Evolutionary conservation across 2,329 filamentous ascomycete species (phyloP).

Genomic region (Claviceps quebecensis): DNA sequence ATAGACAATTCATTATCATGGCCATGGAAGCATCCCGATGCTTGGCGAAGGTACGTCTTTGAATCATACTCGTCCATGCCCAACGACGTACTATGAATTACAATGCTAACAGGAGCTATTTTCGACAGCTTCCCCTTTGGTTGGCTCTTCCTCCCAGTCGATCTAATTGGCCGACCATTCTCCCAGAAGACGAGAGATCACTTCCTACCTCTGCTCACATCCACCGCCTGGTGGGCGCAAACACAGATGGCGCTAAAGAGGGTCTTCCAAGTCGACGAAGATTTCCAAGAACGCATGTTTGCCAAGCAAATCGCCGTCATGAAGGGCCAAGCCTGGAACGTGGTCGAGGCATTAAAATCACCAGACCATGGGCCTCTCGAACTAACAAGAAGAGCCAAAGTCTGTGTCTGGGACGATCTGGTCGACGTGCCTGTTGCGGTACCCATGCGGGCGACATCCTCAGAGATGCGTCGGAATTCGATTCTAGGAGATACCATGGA

Average conservation of each 20-base stretch:
- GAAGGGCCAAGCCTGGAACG: conserved; percentile 99
- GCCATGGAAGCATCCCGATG: conserved; percentile 98
- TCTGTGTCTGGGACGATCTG: conserved; percentile 96
- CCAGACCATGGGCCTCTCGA: conserved; percentile 86
- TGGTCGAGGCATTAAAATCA: conserved; percentile 91
- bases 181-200: conserved; percentile 87
- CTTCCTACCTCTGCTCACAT: conserved; percentile 90
- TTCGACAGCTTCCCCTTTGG: conserved; percentile 79
- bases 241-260: conserved; percentile 75
- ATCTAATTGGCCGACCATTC: conserved; percentile 89
- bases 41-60: conserved; percentile 44
- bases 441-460: conserved; percentile 70
- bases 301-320: conserved; percentile 96
- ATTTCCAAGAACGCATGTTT: conserved; percentile 99
- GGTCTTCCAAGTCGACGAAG: conserved; percentile 81
- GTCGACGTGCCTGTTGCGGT: conserved; percentile 93
- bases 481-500: conserved; percentile 39
- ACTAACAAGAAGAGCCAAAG: conserved; percentile 74
- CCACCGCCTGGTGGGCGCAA: conserved; percentile 92
- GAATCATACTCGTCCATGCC: not conserved
- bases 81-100: not conserved
- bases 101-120: conserved; percentile 11
- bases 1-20: conserved; percentile 97
- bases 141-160: conserved; percentile 94
- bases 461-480: conserved; percentile 63